Evolutionary conservation across 2,329 filamentous ascomycete species (phyloP).

Genomic region (Trichoderma semiorbis): DNA sequence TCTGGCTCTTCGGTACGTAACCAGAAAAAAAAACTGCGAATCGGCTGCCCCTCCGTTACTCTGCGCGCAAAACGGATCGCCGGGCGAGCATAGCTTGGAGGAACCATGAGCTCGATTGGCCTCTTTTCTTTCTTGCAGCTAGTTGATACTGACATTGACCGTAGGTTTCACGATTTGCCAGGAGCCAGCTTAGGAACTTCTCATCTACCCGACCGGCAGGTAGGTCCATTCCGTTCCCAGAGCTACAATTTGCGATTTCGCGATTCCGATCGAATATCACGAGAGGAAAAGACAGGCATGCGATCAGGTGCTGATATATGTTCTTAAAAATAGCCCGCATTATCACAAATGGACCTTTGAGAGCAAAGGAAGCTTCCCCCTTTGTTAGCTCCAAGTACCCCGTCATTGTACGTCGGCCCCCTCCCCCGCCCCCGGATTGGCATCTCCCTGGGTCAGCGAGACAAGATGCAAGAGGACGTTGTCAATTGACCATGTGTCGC

Average conservation of each 20-base stretch:
- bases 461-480: conserved; percentile 54
- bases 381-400: conserved; percentile 88
- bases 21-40: not conserved
- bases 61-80: conserved; percentile 13
- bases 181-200: conserved; percentile 71
- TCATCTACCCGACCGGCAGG: conserved; percentile 80
- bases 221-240: conserved; percentile 41
- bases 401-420: conserved; percentile 73
- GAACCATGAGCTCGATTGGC: not conserved
- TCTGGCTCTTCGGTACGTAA: conserved; percentile 53
- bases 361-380: conserved; percentile 88
- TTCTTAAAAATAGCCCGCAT: conserved; percentile 63
- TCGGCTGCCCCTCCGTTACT: conserved; percentile 8
- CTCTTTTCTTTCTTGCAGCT: not conserved
- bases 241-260: not conserved
- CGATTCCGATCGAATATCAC: not conserved
- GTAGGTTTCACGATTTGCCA: conserved; percentile 62
- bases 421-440: conserved; percentile 28
- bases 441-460: conserved; percentile 9
- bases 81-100: conserved; percentile 6
- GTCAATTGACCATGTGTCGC: conserved; percentile 25
- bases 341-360: conserved; percentile 78
- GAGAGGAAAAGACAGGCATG: not conserved
- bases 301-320: not conserved
- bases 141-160: conserved; percentile 28